Conservation (phyloP, 2,329 filamentous ascomycete genomes). For the Nakataea oryzae region DNA sequence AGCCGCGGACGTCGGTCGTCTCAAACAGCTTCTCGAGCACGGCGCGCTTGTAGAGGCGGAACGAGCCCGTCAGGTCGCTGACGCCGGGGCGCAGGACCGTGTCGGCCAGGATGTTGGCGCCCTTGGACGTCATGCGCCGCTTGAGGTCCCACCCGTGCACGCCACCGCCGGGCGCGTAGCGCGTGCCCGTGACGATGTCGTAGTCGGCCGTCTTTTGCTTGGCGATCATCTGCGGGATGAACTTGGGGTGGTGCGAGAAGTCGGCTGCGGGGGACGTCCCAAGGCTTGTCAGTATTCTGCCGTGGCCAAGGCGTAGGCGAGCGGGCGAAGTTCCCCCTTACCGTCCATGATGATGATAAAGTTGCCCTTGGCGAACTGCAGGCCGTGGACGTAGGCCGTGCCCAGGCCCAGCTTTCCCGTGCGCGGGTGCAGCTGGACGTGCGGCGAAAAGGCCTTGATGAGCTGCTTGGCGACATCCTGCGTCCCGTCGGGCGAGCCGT, state of each 20-base stretch:
- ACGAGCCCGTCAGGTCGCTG: slow-evolving; percentile 90
- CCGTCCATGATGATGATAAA: slow-evolving; percentile 99
- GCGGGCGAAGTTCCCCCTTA: background rate
- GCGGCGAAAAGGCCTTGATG: slow-evolving; percentile 69
- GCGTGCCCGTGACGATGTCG: slow-evolving; percentile 94
- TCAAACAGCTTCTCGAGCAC: slow-evolving; percentile 84
- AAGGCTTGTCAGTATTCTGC: background rate
- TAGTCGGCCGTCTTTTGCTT: slow-evolving; percentile 68
- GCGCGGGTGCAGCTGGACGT: slow-evolving; percentile 77
- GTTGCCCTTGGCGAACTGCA: slow-evolving; percentile 84
- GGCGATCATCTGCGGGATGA: slow-evolving; percentile 88
- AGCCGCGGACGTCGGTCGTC: slow-evolving; percentile 90
- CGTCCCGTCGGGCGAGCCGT: slow-evolving; percentile 92
- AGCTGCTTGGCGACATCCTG: slow-evolving; percentile 86
- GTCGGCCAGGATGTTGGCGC: slow-evolving; percentile 92
- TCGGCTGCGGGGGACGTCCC: slow-evolving; percentile 44
- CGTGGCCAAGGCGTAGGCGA: background rate
- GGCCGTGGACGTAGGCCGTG: slow-evolving; percentile 89
- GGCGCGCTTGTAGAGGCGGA: slow-evolving; percentile 84
- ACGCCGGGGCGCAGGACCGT: slow-evolving; percentile 88
- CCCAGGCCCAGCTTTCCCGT: slow-evolving; percentile 94
- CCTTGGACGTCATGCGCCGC: slow-evolving; percentile 72
- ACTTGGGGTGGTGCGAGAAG: slow-evolving; percentile 98
- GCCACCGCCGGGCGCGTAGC: slow-evolving; percentile 81
- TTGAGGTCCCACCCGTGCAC: slow-evolving; percentile 97